Percentiles rank a stretch among this genome's conserved stretches.
Conservation (phyloP, 2,329 filamentous ascomycete species). For the Curvularia sp. region DNA sequence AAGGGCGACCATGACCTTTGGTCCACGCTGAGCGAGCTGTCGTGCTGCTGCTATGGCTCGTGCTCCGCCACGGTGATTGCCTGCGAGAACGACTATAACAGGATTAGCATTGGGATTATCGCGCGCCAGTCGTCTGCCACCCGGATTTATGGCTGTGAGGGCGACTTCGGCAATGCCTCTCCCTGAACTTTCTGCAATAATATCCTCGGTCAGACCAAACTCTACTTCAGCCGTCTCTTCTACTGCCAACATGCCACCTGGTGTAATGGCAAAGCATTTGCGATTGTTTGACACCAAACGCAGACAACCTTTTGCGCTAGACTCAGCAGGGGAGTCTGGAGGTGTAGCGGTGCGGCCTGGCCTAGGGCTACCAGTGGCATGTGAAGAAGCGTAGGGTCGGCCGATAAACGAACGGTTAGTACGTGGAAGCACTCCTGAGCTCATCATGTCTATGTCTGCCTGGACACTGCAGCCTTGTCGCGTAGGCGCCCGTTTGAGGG, state of each 20-base stretch:
- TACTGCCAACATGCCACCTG: slow-evolving; percentile 88
- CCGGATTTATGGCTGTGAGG: slow-evolving; percentile 67
- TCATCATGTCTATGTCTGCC: slow-evolving; percentile 44
- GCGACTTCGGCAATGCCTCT: slow-evolving; percentile 87
- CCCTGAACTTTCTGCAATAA: slow-evolving; percentile 91
- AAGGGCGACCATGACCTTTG: slow-evolving; percentile 82
- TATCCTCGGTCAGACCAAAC: slow-evolving; percentile 83
- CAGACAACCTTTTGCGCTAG: slow-evolving; percentile 49
- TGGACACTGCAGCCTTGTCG: slow-evolving; percentile 52
- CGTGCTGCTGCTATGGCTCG: slow-evolving; percentile 84
- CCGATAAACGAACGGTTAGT: slow-evolving; percentile 42
- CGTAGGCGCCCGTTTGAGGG: slow-evolving; percentile 48
- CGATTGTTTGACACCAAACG: slow-evolving; percentile 62
- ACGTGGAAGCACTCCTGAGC: slow-evolving; percentile 42
- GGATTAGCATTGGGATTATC: slow-evolving; percentile 58
- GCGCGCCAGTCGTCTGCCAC: slow-evolving; percentile 63
- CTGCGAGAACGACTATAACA: slow-evolving; percentile 79
- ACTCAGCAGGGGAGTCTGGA: slow-evolving; percentile 48
- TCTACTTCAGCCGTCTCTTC: slow-evolving; percentile 91
- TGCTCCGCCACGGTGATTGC: slow-evolving; percentile 91
- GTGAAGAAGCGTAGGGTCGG: slow-evolving; percentile 47
- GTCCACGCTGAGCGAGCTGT: slow-evolving; percentile 82
- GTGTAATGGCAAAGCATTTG: slow-evolving; percentile 64
- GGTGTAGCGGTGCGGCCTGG: slow-evolving; percentile 44
- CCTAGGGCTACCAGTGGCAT: slow-evolving; percentile 47